phyloP scores from a whole-genome alignment of 2,329 filamentous ascomycete genomes.

The Zymoseptoria ardabiliae region DNA sequence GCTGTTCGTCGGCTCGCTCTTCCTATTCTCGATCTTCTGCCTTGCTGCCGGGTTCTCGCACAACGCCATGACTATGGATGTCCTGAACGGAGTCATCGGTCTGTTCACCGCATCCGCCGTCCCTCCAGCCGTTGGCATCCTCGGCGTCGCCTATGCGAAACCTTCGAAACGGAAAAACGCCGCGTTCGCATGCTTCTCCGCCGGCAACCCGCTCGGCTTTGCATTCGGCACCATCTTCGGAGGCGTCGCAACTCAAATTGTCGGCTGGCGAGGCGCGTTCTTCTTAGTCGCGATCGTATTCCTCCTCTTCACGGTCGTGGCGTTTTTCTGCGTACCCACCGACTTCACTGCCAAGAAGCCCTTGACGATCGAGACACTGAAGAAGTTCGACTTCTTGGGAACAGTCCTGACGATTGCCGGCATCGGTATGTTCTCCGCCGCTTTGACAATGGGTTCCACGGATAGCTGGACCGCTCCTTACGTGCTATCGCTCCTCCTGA shows the following conservation, averaged over 20 bases:
- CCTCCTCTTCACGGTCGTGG: constrained; percentile 50
- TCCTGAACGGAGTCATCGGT: constrained; percentile 58
- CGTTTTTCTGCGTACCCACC: constrained; percentile 55
- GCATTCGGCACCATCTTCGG: constrained; percentile 53
- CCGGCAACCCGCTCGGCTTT: constrained; percentile 52
- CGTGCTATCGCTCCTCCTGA: constrained; percentile 54
- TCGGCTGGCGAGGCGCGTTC: constrained; percentile 58
- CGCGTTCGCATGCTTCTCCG: constrained; percentile 56
- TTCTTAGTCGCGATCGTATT: constrained; percentile 58
- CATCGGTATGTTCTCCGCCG: constrained; percentile 57
- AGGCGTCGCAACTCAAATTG: constrained; percentile 54
- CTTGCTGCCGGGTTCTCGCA: constrained; percentile 54
- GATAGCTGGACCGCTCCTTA: constrained; percentile 58
- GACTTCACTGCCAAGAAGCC: constrained; percentile 43
- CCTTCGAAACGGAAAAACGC: constrained; percentile 57
- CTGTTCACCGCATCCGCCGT: constrained; percentile 58
- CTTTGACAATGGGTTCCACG: constrained; percentile 48
- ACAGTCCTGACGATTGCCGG: constrained; percentile 56
- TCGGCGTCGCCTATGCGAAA: constrained; percentile 57
- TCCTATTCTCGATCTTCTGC: constrained; percentile 50
- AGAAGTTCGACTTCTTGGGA: constrained; percentile 55
- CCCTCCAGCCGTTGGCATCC: constrained; percentile 56
- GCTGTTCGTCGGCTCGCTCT: constrained; percentile 55
- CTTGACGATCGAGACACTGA: constrained; percentile 42
- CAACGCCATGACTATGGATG: constrained; percentile 51